Evolutionary conservation across 768 basidiomycete species (phyloP), one percentile per base, ranked within the genome.

Genomic region (Termitomyces sp.): DNA sequence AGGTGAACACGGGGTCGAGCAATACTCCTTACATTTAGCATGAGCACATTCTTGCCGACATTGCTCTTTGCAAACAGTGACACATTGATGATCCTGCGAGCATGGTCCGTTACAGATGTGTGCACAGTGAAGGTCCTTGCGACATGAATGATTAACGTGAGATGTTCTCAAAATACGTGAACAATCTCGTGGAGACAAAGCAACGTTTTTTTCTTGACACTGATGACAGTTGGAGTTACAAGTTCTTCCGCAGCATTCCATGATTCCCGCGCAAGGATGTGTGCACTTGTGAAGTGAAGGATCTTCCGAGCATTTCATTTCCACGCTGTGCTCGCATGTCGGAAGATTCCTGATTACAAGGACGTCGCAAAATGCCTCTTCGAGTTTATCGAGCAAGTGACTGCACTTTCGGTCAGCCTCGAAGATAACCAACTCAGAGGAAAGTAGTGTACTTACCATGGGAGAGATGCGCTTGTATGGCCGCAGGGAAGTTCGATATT

Each of bases 11-110:
- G 80, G 78, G 0, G 63, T 70, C 1, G 77, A 81, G 59, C 88
- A 88, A 18, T 68, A 61, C 0, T 66, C 63, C 6, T 56, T 70
- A 65, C 87, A 88, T 13, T 66, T 69, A 1, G 80, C 71, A 65
- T 88, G 87, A 16, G 63, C 45, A 62, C 87, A 88, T 14, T 66
- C 69, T 62, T 87, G 84, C 22, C 80, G 74, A 59, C 85, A 87
- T 5, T 64, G 58, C 20, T 72, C 62, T 52, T 58, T 72, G 66
- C 87, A 89, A 10, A 56, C 62, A 0, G 63, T 69, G 11, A 78
- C 77, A 60, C 84, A 83, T 43, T 75, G 59, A 55, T 88, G 84
- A 2, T 73, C 68, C 40, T 67, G 65, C 0, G 82, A 80, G 55
- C 88, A 90, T 1, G 64, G 56, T 2, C 70, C 69, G 8, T 67